Percentiles rank a stretch among this genome's conserved stretches.
These are phyloP conservation scores for Ogataea nonfermentans DNA, from an alignment of 805 yeast genomes.

Conservation along the genomic window DNA sequence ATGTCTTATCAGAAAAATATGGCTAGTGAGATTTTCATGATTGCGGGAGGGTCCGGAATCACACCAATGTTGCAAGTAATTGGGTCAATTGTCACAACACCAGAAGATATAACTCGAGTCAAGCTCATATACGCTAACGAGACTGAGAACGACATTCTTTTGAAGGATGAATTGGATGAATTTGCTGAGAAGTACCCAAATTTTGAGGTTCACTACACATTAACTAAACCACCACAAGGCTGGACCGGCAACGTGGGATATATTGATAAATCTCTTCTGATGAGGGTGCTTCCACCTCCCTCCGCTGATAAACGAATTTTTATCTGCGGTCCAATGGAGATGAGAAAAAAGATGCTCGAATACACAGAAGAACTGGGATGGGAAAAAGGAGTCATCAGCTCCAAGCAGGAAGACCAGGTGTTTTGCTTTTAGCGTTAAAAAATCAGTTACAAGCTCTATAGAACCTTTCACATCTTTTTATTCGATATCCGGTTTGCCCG, in stretches of 20 bases:
- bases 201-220: constrained; percentile 57
- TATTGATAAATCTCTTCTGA: constrained; percentile 57
- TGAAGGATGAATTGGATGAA: constrained; percentile 71
- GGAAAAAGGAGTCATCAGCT: constrained; percentile 36
- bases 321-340: constrained; percentile 72
- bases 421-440: constrained; percentile 32
- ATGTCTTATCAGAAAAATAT: constrained; percentile 57
- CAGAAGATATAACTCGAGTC: constrained; percentile 61
- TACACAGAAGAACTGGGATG: constrained; percentile 63
- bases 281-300: constrained; percentile 51
- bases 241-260: constrained; percentile 67
- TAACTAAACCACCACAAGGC: constrained; percentile 45
- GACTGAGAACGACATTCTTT: constrained; percentile 71
- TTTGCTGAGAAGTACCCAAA: constrained; percentile 61
- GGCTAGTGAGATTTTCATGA: constrained; percentile 61
- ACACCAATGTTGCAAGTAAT: constrained; percentile 86
- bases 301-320: constrained; percentile 52
- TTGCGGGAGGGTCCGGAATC: constrained; percentile 88
- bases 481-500: constrained; percentile 2
- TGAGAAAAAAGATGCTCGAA: constrained; percentile 54
- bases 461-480: background rate
- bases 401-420: constrained; percentile 37
- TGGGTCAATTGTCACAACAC: constrained; percentile 65
- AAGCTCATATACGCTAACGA: constrained; percentile 70
- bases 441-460: constrained; percentile 3